Evolutionary conservation across 2,329 filamentous ascomycete genomes (phyloP), one percentile per base, ranked within the genome.

Genomic region (Diaporthe caulivora): DNA sequence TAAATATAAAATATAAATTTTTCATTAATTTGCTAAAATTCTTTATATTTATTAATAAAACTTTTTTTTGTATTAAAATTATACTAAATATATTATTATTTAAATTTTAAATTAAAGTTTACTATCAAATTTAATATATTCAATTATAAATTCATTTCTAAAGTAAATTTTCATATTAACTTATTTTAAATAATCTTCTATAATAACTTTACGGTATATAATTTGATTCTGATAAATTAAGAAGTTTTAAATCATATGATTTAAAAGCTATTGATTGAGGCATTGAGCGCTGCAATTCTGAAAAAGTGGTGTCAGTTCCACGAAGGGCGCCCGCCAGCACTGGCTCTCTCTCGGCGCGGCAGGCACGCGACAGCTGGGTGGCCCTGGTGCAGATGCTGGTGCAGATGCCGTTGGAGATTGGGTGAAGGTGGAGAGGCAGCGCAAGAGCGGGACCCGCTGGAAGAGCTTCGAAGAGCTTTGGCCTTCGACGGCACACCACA

Each of bases 381-480:
- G 24, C 18, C 51, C 51, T 53, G 40, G 34, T 26, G 26, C n/a
- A n/a, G n/a, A n/a, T n/a, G n/a, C n/a, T 34, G 37, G 37, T 8
- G 2, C 53, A 70, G 71, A 26, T 40, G 54, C 64, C 60, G 54
- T 29, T 26, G n/a, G 26, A 49, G 37, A 40, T 40, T 8, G 6
- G 37, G 57, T 44, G 57, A 24, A 62, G 37, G 40, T 49, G 26
- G 26, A 47, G 55, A 8, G 24, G 60, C 4, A 15, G 31, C 24
- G 29, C 60, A 40, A 40, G 47, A 67, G 62, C 62, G 47, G 62
- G 60, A 44, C 51, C 62, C 62, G 13, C 9, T 53, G 31, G 42
- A 47, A 49, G 60, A 69, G 62, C 53, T 54, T 57, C 70, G 37
- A 57, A 69, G 37, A 69, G 54, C 64, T 72, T 51, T 42, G 71